phyloP scores from a whole-genome alignment of 2,329 filamentous ascomycete genomes.

The Cercospora brassicicola region DNA sequence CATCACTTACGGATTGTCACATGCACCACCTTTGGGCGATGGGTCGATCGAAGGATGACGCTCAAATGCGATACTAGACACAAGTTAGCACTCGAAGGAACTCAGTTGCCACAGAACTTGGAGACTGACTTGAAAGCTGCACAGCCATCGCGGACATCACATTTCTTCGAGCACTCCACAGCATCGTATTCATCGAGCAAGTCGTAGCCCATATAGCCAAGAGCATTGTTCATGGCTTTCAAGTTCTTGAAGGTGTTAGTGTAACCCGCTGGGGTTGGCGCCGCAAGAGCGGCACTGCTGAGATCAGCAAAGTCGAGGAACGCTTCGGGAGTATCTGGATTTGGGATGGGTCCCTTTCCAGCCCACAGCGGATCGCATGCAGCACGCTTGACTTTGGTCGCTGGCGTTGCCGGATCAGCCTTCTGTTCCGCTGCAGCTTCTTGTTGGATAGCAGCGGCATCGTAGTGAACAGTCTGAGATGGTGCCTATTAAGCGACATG shows the following conservation, averaged over 20 bases:
- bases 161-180: conserved; percentile 30
- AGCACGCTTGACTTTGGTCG: conserved; percentile 14
- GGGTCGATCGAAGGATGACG: conserved; percentile 34
- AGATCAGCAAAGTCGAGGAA: conserved; percentile 24
- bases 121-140: conserved; percentile 12
- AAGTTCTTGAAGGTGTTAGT: conserved; percentile 16
- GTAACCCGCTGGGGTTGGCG: conserved; percentile 16
- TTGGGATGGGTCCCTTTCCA: conserved; percentile 9
- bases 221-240: conserved; percentile 16
- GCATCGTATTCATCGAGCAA: conserved; percentile 32
- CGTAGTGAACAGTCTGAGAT: conserved; percentile 12
- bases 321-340: conserved; percentile 14
- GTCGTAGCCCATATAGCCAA: conserved; percentile 22
- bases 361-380: conserved; percentile 12
- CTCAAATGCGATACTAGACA: conserved; percentile 9
- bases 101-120: not conserved
- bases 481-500: not conserved
- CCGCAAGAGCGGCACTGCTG: conserved; percentile 17
- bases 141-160: conserved; percentile 23
- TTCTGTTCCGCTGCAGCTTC: conserved; percentile 15
- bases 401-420: conserved; percentile 2
- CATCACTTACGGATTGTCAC: conserved; percentile 9
- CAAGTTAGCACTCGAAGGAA: not conserved
- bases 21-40: conserved; percentile 30
- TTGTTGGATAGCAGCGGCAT: not conserved